Evolutionary conservation across 23 red algal genomes (phyloP).

Genomic region (Gracilaria caudata): DNA sequence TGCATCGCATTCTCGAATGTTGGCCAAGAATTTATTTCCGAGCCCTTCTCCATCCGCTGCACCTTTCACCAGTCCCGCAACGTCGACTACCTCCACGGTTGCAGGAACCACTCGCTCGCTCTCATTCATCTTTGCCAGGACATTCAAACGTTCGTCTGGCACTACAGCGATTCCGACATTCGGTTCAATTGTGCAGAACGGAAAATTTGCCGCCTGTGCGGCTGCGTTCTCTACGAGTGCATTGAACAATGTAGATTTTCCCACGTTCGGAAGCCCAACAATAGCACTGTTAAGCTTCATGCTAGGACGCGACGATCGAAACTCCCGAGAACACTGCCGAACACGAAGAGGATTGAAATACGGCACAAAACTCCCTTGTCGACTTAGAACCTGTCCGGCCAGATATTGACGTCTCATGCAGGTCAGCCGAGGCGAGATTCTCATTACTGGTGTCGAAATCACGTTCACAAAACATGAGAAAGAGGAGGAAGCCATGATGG

Average conservation of each 20-base stretch:
- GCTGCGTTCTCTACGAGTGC: constrained; percentile 88
- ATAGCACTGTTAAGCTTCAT: constrained; percentile 97
- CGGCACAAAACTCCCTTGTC: background rate
- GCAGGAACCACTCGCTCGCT: constrained; percentile 83
- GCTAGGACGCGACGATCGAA: constrained; percentile 33
- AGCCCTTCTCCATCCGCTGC: constrained; percentile 97
- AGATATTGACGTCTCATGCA: background rate
- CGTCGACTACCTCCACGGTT: constrained; percentile 94
- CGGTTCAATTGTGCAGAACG: constrained; percentile 98
- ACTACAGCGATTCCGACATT: constrained; percentile 96
- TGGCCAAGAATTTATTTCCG: constrained; percentile 94
- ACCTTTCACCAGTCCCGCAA: constrained; percentile 93
- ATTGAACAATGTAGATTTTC: constrained; percentile 94
- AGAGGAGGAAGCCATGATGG: background rate
- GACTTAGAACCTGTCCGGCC: background rate
- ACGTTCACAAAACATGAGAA: constrained; percentile 1
- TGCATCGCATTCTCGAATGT: constrained; percentile 98
- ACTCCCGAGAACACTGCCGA: constrained; percentile 14
- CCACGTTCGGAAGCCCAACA: constrained; percentile 93
- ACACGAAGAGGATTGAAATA: background rate
- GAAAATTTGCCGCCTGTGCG: constrained; percentile 97
- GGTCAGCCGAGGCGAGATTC: background rate
- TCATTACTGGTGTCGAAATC: background rate
- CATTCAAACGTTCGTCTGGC: constrained; percentile 85
- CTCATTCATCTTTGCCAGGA: constrained; percentile 64